These are phyloP conservation scores for Paramecium caudatum DNA, from an alignment of 73 alveolate genomes.

Conservation along the genomic window DNA sequence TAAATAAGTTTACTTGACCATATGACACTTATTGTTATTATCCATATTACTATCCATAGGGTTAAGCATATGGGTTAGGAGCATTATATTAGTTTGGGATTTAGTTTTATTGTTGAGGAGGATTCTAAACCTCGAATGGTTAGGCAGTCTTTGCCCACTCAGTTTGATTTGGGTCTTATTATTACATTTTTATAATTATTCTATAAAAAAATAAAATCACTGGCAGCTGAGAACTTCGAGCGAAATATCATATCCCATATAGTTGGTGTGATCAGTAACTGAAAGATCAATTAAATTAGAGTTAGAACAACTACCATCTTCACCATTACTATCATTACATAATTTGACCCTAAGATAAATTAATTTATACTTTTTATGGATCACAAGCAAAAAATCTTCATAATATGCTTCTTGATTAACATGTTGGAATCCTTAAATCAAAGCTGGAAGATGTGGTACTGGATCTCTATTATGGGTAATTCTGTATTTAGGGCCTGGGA, in stretches of 20 bases:
- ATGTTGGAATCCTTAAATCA: slow-evolving; percentile 70
- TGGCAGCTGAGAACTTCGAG: slow-evolving; percentile 64
- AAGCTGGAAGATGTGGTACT: slow-evolving; percentile 74
- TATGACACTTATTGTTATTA: background rate
- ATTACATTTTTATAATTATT: slow-evolving; percentile 39
- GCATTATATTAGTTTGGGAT: background rate
- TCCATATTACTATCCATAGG: background rate
- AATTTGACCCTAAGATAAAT: background rate
- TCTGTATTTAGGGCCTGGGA: slow-evolving; percentile 62
- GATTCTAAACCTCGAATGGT: background rate
- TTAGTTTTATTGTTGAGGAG: background rate
- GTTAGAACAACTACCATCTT: slow-evolving; percentile 70
- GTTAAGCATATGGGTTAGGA: background rate
- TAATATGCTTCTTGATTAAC: slow-evolving; percentile 70
- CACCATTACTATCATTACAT: slow-evolving; percentile 56
- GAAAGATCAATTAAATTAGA: slow-evolving; percentile 14
- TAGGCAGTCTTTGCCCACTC: background rate
- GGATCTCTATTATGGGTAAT: slow-evolving; percentile 75
- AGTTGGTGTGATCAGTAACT: slow-evolving; percentile 69
- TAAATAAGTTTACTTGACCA: background rate
- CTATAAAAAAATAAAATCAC: slow-evolving; percentile 52
- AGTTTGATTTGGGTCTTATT: background rate
- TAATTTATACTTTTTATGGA: slow-evolving; percentile 34
- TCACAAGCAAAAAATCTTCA: background rate
- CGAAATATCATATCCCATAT: slow-evolving; percentile 74